Base-by-base conservation (phyloP, 2,329 filamentous ascomycete species). In the Domatiomyces globalis region DNA sequence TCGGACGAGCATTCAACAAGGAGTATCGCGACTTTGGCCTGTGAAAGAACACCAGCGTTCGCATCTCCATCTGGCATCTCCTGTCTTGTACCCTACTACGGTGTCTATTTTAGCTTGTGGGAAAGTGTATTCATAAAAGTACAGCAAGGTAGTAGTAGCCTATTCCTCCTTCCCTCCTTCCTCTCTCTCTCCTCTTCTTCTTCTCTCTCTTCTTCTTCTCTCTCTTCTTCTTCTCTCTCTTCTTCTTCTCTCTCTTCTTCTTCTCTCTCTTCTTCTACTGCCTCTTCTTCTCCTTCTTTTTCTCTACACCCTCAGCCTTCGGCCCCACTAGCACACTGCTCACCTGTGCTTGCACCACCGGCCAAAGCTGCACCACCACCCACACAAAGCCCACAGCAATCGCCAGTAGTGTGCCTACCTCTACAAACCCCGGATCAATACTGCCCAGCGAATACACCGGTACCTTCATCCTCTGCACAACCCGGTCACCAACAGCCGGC, bases 1-100 rank as follows among this genome's bases (percentile, higher is more conserved):
- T 98, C 64, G 90, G 92, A 25, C 75, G 89, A 58, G 85, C 82
- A 1, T 95, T 95, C 60, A 95, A 95, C 68, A 89, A 85, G 71
- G 83, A 94, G 68, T 94, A 82, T 66, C 78, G 65, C 19, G 56
- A 57, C 33, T 54, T 58, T 33, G 51, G 48, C 22, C 54, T 59
- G n/a, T 60, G 51, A 54, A 43, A 2, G 4, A 33, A 10, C 4
- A 10, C 9, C 8, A 10, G 29, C 9, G 8, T n/a, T n/a, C n/a
- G n/a, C n/a, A n/a, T n/a, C n/a, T n/a, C n/a, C n/a, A n/a, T n/a
- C n/a, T n/a, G n/a, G n/a, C n/a, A n/a, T n/a, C n/a, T n/a, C n/a
- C n/a, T n/a, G n/a, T 33, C 29, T 33, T 33, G 29, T 33, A 33
- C 12, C 29, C 29, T 10, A 10, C 5, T 33, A 33, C n/a, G n/a